Percentiles rank a stretch among this genome's conserved stretches.
Evolutionary conservation across 768 basidiomycete species (phyloP).

Genomic region (Termitomyces sp.): DNA sequence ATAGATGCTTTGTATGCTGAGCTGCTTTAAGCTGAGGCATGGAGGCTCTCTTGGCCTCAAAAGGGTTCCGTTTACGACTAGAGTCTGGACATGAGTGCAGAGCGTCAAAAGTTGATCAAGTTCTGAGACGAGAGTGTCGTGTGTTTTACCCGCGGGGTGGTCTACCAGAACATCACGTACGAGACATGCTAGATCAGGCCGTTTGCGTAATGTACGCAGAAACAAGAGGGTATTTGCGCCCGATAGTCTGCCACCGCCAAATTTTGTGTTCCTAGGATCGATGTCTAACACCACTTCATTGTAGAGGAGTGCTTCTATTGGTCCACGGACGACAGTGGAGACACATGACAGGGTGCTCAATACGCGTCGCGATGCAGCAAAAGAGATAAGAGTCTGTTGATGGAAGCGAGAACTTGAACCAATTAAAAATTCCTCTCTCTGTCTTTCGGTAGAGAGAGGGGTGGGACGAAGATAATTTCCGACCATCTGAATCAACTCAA

Average conservation of each 20-base stretch:
- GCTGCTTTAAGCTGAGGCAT: background rate
- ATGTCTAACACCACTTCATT: background rate
- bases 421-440: background rate
- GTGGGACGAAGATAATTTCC: background rate
- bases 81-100: background rate
- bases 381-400: background rate
- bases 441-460: background rate
- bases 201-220: background rate
- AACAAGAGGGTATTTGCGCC: background rate
- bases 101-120: background rate
- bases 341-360: background rate
- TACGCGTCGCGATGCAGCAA: background rate
- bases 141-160: background rate
- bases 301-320: background rate
- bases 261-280: no score
- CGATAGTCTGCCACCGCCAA: no score
- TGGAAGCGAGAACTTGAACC: no score
- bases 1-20: background rate
- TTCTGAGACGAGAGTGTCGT: no score
- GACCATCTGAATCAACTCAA: background rate
- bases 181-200: background rate
- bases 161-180: background rate
- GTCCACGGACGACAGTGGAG: background rate
- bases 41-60: background rate
- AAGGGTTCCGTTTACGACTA: background rate